Conservation (phyloP, 345 rosid species). For the Gossypium sturtianum region DNA sequence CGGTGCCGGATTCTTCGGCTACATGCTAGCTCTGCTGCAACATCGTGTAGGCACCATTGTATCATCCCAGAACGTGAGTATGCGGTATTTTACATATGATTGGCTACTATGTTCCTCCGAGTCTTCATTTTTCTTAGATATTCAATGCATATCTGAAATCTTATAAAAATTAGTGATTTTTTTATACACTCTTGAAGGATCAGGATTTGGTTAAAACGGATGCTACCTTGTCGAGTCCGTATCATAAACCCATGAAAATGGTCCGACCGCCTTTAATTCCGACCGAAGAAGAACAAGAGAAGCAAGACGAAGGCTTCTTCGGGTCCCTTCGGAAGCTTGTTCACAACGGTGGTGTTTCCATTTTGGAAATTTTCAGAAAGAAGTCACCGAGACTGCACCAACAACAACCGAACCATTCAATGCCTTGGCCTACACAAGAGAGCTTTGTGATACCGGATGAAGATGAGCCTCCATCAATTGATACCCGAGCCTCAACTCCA, state of each 20-base stretch:
- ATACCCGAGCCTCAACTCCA: constrained; percentile 75
- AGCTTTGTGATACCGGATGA: constrained; percentile 63
- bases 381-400: constrained; percentile 22
- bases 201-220: constrained; percentile 23
- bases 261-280: constrained; percentile 73
- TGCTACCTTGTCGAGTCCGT: constrained; percentile 7
- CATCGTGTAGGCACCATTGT: constrained; percentile 59
- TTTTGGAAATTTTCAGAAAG: constrained; percentile 49
- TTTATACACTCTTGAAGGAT: constrained; percentile 32
- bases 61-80: constrained; percentile 63
- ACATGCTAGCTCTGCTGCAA: constrained; percentile 91
- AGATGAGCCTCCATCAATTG: constrained; percentile 84
- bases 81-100: neutral
- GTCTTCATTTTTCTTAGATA: too few species aligned
- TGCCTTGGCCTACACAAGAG: constrained; percentile 64
- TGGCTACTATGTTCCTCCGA: too few species aligned
- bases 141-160: too few species aligned
- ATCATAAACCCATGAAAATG: constrained; percentile 51
- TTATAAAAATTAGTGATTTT: too few species aligned
- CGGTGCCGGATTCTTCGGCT: constrained; percentile 89
- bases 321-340: constrained; percentile 56
- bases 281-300: constrained; percentile 56
- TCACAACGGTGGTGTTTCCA: constrained; percentile 38
- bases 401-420: constrained; percentile 29
- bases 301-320: constrained; percentile 69